Conservation (phyloP, 2,329 filamentous ascomycete species). For the Ceratocystis colombiana region DNA sequence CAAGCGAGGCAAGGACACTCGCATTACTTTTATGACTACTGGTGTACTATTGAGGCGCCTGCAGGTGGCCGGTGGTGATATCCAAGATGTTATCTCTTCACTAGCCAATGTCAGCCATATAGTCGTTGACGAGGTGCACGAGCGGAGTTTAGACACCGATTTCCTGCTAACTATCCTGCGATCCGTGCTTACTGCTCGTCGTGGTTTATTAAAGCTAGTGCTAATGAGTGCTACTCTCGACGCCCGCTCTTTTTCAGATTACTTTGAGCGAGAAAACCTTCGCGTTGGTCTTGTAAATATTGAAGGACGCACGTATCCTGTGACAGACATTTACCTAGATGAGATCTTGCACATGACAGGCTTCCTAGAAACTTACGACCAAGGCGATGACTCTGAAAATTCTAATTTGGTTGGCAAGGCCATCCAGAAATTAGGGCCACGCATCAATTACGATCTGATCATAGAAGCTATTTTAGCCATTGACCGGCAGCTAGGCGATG, state of each 20-base stretch:
- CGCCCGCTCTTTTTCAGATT: constrained; percentile 70
- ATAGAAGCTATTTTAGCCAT: constrained; percentile 71
- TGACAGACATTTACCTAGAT: constrained; percentile 81
- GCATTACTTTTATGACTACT: constrained; percentile 91
- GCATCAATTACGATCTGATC: constrained; percentile 87
- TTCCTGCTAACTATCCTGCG: constrained; percentile 81
- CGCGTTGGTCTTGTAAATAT: constrained; percentile 77
- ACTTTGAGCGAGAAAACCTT: constrained; percentile 61
- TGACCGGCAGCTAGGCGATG: constrained; percentile 60
- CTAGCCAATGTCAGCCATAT: constrained; percentile 87
- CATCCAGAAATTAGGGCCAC: constrained; percentile 63
- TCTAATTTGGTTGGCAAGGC: constrained; percentile 50
- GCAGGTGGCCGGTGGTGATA: constrained; percentile 46
- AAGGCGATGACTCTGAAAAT: constrained; percentile 26
- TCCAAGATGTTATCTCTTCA: constrained; percentile 69
- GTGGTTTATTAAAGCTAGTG: constrained; percentile 76
- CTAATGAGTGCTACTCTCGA: constrained; percentile 96
- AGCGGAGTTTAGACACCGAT: constrained; percentile 88
- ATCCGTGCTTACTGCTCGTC: constrained; percentile 63
- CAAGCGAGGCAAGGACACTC: constrained; percentile 61
- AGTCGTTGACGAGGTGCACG: constrained; percentile 93
- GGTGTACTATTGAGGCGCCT: constrained; percentile 82
- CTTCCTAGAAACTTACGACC: constrained; percentile 47
- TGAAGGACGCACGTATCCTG: constrained; percentile 76
- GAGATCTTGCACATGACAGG: constrained; percentile 73